Evolutionary conservation across 2,329 filamentous ascomycete genomes (phyloP).

Genomic region (Gaeumannomyces tritici): DNA sequence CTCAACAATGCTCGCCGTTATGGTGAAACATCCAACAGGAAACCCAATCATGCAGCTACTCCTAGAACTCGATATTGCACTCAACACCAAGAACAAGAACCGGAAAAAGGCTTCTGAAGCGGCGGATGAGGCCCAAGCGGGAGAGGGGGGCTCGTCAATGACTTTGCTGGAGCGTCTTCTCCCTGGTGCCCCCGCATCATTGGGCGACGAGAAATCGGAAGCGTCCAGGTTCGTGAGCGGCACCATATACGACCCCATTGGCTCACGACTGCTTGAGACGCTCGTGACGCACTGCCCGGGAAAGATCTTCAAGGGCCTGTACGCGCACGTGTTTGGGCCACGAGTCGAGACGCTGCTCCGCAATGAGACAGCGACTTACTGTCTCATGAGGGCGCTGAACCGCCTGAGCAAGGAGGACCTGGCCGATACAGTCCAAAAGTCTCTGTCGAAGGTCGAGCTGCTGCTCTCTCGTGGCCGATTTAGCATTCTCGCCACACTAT

Average conservation of each 20-base stretch:
- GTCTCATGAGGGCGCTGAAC: constrained; percentile 73
- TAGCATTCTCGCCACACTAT: constrained; percentile 68
- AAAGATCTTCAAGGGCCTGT: constrained; percentile 83
- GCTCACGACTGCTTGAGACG: constrained; percentile 81
- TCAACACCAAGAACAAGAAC: constrained; percentile 60
- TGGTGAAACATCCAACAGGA: constrained; percentile 82
- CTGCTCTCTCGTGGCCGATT: constrained; percentile 69
- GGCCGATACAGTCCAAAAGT: constrained; percentile 55
- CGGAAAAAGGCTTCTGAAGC: constrained; percentile 29
- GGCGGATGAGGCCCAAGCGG: constrained; percentile 19
- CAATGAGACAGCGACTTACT: constrained; percentile 85
- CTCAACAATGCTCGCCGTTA: constrained; percentile 67
- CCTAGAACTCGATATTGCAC: constrained; percentile 72
- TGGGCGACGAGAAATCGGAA: constrained; percentile 62
- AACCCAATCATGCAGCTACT: constrained; percentile 91
- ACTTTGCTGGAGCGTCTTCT: constrained; percentile 68
- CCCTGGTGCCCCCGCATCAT: constrained; percentile 61
- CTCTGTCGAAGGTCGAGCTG: constrained; percentile 57
- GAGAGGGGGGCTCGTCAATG: constrained; percentile 10
- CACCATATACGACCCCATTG: constrained; percentile 82
- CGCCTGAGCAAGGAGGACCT: constrained; percentile 83
- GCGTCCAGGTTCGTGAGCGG: constrained; percentile 72
- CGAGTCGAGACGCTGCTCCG: constrained; percentile 72
- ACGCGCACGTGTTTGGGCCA: constrained; percentile 68
- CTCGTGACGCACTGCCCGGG: constrained; percentile 73